These are phyloP conservation scores for Eragrostis tef DNA, from an alignment of 202 grass and related monocot species.

Conservation along the genomic window DNA sequence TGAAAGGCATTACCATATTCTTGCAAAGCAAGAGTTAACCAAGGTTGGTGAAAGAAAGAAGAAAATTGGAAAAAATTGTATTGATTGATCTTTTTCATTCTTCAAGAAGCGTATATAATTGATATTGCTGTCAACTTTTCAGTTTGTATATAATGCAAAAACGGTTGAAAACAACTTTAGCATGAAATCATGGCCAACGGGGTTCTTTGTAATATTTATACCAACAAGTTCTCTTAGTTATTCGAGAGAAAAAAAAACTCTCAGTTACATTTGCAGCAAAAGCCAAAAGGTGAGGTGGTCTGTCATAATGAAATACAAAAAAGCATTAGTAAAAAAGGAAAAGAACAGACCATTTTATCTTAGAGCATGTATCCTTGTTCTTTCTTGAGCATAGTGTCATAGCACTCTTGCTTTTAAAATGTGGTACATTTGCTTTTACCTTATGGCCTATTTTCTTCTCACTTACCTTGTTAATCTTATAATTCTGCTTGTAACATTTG, in stretches of 20 bases:
- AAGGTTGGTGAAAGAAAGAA: constrained; percentile 63
- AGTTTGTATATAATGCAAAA: neutral
- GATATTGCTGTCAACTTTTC: constrained; percentile 11
- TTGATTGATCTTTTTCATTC: constrained; percentile 4
- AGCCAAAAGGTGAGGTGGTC: neutral
- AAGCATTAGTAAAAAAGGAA: neutral
- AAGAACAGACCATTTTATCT: neutral
- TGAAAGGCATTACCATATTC: constrained; percentile 95
- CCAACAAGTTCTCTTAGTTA: neutral
- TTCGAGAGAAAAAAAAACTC: neutral
- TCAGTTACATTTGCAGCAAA: neutral
- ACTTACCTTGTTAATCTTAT: constrained; percentile 22
- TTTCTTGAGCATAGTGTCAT: constrained; percentile 16
- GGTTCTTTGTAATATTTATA: neutral
- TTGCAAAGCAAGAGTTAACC: constrained; percentile 93
- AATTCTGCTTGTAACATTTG: constrained; percentile 30
- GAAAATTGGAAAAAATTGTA: constrained; percentile 34
- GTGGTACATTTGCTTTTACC: constrained; percentile 1
- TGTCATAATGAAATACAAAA: neutral
- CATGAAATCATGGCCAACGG: neutral
- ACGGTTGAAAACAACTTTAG: neutral
- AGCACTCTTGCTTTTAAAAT: constrained; percentile 12
- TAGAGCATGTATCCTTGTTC: constrained; percentile 24
- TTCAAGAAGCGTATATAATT: constrained; percentile 24
- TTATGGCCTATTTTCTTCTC: neutral